phyloP scores from a whole-genome alignment of 768 basidiomycete genomes.

The Hemileccinum rubropunctum region DNA sequence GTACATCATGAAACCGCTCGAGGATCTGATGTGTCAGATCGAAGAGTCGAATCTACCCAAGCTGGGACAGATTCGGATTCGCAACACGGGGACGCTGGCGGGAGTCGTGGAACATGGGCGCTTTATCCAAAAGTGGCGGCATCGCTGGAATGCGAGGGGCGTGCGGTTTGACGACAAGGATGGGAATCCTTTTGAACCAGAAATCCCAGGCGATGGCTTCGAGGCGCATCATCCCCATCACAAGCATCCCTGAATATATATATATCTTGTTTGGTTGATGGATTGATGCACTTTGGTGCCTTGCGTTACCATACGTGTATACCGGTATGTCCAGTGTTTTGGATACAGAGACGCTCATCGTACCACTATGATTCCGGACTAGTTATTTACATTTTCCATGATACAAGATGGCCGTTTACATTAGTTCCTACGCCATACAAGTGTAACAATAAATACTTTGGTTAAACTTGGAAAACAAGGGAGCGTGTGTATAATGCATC shows the following conservation, averaged over 20 bases:
- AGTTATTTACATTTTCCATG: no score
- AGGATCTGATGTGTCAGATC: constrained; percentile 37
- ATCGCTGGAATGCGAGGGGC: constrained; percentile 25
- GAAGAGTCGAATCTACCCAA: constrained; percentile 35
- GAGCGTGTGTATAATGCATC: neutral
- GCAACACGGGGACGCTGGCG: constrained; percentile 39
- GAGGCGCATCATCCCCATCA: neutral
- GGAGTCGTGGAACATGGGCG: constrained; percentile 25
- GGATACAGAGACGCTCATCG: no score
- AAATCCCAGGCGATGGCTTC: neutral
- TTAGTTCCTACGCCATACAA: no score
- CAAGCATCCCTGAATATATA: neutral
- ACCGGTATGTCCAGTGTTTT: no score
- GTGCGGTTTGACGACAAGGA: constrained; percentile 34
- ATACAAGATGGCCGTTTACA: no score
- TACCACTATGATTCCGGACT: no score
- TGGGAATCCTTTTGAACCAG: constrained; percentile 20
- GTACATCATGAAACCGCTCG: constrained; percentile 42
- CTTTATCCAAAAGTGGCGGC: constrained; percentile 30
- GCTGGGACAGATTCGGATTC: constrained; percentile 38
- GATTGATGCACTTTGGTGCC: neutral
- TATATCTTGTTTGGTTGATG: no score
- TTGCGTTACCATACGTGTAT: neutral
- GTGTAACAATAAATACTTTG: no score
- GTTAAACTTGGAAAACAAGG: no score